phyloP scores from a whole-genome alignment of 2,329 filamentous ascomycete species.

The Penicillium palitans region DNA sequence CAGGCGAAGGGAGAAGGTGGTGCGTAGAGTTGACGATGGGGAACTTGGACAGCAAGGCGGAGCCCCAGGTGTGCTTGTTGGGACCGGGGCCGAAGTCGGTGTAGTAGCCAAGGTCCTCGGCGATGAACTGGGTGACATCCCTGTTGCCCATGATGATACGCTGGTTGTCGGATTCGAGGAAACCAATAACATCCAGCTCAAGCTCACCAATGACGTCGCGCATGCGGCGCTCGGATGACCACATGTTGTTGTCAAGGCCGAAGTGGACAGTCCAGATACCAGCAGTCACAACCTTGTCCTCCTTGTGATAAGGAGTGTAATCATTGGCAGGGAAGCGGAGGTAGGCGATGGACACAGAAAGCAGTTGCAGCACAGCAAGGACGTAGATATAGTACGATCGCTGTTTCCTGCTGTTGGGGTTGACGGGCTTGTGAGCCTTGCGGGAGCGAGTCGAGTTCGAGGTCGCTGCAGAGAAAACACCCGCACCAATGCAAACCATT shows the following conservation, averaged over 20 bases:
- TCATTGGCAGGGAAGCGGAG: conserved; percentile 90
- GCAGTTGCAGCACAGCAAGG: conserved; percentile 72
- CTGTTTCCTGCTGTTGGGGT: conserved; percentile 48
- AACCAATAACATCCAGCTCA: conserved; percentile 96
- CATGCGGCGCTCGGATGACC: conserved; percentile 93
- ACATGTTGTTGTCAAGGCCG: conserved; percentile 97
- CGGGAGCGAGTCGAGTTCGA: conserved; percentile 53
- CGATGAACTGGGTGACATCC: conserved; percentile 90
- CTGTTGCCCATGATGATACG: conserved; percentile 99
- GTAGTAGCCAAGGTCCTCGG: conserved; percentile 97
- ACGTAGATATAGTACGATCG: conserved; percentile 70
- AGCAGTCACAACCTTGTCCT: conserved; percentile 84
- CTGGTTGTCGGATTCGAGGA: conserved; percentile 89
- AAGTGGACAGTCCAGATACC: conserved; percentile 99
- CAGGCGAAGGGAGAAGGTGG: conserved; percentile 87
- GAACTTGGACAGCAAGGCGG: conserved; percentile 91
- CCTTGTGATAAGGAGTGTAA: conserved; percentile 83
- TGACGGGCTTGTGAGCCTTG: conserved; percentile 36
- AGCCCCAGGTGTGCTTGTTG: conserved; percentile 98
- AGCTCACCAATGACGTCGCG: conserved; percentile 85
- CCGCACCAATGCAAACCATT: conserved; percentile 81
- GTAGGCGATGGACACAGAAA: conserved; percentile 79
- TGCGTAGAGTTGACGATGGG: conserved; percentile 97
- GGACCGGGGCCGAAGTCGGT: conserved; percentile 95
- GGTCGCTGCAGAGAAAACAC: conserved; percentile 68